phyloP scores from a whole-genome alignment of 1,284 basidiomycete genomes.

The Boletus mariae region DNA sequence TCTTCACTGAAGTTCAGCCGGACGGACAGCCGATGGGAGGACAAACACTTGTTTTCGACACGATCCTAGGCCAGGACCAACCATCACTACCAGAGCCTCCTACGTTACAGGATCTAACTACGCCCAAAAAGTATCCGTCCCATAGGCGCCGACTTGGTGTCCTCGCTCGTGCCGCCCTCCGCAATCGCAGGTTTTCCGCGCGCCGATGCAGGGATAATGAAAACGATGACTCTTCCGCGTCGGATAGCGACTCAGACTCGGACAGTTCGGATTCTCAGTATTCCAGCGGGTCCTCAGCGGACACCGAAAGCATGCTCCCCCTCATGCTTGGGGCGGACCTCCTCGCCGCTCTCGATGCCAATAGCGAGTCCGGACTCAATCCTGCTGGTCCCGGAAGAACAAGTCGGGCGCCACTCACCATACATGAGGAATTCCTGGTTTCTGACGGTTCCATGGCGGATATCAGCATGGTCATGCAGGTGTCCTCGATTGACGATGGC shows the following conservation, averaged over 20 bases:
- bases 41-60: not conserved
- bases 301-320: constrained; percentile 20
- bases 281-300: constrained; percentile 22
- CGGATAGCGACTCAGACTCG: constrained; percentile 18
- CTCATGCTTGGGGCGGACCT: constrained; percentile 29
- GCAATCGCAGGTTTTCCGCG: constrained; percentile 13
- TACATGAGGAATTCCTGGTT: constrained; percentile 10
- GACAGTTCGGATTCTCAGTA: constrained; percentile 18
- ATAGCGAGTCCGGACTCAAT: constrained; percentile 27
- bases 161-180: constrained; percentile 23
- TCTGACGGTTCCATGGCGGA: constrained; percentile 21
- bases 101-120: not conserved
- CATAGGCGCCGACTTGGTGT: constrained; percentile 15
- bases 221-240: constrained; percentile 11
- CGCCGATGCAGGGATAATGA: not conserved
- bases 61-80: not conserved
- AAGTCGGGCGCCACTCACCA: not conserved
- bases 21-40: not conserved
- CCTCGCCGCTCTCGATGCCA: constrained; percentile 27
- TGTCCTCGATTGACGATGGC: constrained; percentile 14
- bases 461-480: constrained; percentile 24
- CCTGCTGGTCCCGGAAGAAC: constrained; percentile 5
- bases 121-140: not conserved
- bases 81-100: not conserved
- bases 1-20: not conserved